A percentile compares a stretch with the other conserved stretches of the same genome.
Conservation (phyloP, 257 asterid species). For the Avicennia marina region DNA sequence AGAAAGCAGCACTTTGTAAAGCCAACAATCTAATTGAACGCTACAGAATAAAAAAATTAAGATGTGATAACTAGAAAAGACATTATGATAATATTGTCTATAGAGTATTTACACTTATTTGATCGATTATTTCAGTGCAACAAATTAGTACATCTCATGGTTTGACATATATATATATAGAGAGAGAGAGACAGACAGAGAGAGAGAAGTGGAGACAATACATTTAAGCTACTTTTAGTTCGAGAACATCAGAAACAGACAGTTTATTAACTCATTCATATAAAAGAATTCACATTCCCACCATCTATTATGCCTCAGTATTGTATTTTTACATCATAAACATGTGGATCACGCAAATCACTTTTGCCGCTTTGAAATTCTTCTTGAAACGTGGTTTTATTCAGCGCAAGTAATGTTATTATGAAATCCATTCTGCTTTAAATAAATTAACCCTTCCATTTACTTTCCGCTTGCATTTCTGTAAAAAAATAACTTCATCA, state of each 20-base stretch:
- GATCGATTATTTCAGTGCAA: not conserved
- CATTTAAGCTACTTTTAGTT: too few relatives aligned
- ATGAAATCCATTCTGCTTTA: not conserved
- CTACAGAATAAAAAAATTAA: not conserved
- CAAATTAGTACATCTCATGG: not conserved
- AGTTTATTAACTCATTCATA: too few relatives aligned
- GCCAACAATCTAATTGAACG: not conserved
- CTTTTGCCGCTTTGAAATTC: not conserved
- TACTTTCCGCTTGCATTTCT: too few relatives aligned
- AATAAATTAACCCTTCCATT: too few relatives aligned
- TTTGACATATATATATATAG: too few relatives aligned
- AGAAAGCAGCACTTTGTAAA: not conserved
- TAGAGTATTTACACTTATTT: not conserved
- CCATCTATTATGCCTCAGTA: not conserved
- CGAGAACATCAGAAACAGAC: not conserved
- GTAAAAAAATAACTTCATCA: not conserved
- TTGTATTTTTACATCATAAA: not conserved
- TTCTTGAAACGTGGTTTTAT: not conserved
- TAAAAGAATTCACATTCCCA: not conserved
- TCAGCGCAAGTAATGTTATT: not conserved
- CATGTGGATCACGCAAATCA: not conserved
- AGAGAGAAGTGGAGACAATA: too few relatives aligned
- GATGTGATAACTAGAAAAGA: not conserved
- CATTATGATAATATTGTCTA: not conserved
- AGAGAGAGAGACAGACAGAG: too few relatives aligned